Evolutionary conservation across 192 early-diverging fungal species (phyloP).

Genomic region (Linnemannia hyalina): DNA sequence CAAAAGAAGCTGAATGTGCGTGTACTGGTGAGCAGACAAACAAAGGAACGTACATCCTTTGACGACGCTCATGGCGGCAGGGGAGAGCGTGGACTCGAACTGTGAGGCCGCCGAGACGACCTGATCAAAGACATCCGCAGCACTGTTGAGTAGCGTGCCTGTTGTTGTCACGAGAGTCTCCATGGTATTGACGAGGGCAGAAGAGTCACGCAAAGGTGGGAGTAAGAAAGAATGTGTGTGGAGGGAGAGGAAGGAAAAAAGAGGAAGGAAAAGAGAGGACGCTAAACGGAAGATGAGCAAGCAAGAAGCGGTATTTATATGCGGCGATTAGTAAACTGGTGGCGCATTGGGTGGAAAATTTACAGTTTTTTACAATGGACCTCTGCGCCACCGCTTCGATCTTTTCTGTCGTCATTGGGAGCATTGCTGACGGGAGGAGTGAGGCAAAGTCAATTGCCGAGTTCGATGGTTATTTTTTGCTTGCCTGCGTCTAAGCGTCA

Average conservation of each 20-base stretch:
- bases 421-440: too few species aligned
- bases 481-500: too few species aligned
- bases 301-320: slow-evolving; percentile 27
- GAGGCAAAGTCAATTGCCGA: background rate
- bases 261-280: background rate
- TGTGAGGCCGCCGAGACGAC: slow-evolving; percentile 24
- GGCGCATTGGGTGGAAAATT: slow-evolving; percentile 11
- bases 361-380: background rate
- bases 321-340: background rate
- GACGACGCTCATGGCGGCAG: slow-evolving; percentile 46
- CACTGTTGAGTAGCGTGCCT: slow-evolving; percentile 41
- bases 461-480: too few species aligned
- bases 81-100: slow-evolving; percentile 50
- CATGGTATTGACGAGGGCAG: slow-evolving; percentile 23
- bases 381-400: slow-evolving; percentile 13
- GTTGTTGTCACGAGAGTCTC: slow-evolving; percentile 38
- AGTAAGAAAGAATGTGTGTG: slow-evolving; percentile 8
- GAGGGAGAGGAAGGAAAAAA: background rate
- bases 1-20: background rate
- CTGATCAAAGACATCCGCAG: slow-evolving; percentile 48
- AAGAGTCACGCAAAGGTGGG: slow-evolving; percentile 12
- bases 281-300: background rate
- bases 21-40: background rate
- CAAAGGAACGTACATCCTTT: slow-evolving; percentile 26
- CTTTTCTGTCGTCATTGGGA: slow-evolving; percentile 8